Base-by-base conservation (phyloP, 73 alveolate genomes). In the Paramecium caudatum region DNA sequence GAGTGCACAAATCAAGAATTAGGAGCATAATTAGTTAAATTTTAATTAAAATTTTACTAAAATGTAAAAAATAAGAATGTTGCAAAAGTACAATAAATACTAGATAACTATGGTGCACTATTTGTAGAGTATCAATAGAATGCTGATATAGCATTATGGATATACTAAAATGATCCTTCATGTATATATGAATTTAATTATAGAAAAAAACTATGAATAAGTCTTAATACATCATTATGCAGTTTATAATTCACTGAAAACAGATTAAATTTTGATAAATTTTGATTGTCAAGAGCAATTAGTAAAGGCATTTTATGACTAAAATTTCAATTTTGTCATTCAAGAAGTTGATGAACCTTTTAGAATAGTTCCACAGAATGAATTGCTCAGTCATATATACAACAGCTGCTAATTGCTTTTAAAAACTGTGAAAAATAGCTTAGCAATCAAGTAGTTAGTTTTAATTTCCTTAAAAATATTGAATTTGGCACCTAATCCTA, bases 341-440 rank as follows among this genome's bases (percentile, higher is more conserved):
- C 43, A 74, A 39, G 17, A 74, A 21, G 16, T 41, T 5, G 47
- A 74, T 5, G 21, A 3, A 39, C 68, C 68, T n/a, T 74, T 74
- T 43, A 15, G 43, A 45, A 45, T 74, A 10, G 88, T 74, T 5
- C 69, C 88, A 15, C 36, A 39, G 4, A 41, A 74, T 41, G 21
- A 74, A 45, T 6, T 74, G 16, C 21, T 43, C 16, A 74, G 47
- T 45, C 88, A 74, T 13, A 36, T 74, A 8, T 74, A 74, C 32
- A 74, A 74, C 43, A 74, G 88, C 43, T 74, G 88, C 43, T 43
- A 27, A 39, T 74, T 27, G 19, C 25, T 23, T 19, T 45, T 74
- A 41, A 41, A 12, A 74, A 16, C 17, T 39, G 13, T 23, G 6
- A 39, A 0, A 74, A 41, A 37, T 16, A 5, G n/a, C 0, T 19